Conservation (phyloP, 495 filamentous ascomycete species). For the Neurospora sp. region DNA sequence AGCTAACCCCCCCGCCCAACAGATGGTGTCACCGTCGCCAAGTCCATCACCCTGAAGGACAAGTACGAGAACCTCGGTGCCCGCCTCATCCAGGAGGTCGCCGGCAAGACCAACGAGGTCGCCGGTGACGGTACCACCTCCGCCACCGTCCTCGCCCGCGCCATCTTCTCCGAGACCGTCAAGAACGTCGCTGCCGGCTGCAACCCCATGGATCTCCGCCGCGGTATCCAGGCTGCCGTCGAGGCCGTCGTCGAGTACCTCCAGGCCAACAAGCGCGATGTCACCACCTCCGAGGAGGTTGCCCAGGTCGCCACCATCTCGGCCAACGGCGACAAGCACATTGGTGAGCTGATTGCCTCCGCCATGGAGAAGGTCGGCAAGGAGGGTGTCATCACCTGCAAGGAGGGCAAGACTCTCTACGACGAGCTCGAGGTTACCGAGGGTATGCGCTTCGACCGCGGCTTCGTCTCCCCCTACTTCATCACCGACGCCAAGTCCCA, state of each 20-base stretch:
- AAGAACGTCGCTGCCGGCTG: conserved; percentile 99
- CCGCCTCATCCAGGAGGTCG: conserved; percentile 91
- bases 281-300: conserved; percentile 94
- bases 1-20: conserved; percentile 7
- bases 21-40: conserved; percentile 95
- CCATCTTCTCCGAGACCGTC: conserved; percentile 99
- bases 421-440: conserved; percentile 98
- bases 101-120: conserved; percentile 97
- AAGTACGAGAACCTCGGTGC: conserved; percentile 99
- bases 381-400: conserved; percentile 98
- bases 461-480: conserved; percentile 98
- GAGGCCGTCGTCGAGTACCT: conserved; percentile 90
- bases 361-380: conserved; percentile 99
- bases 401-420: conserved; percentile 97
- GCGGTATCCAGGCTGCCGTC: conserved; percentile 93
- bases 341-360: conserved; percentile 89
- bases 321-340: conserved; percentile 93
- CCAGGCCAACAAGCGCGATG: conserved; percentile 86
- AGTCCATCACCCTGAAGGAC: conserved; percentile 87
- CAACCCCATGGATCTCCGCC: conserved; percentile 98
- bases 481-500: conserved; percentile 97
- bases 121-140: conserved; percentile 98
- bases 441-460: conserved; percentile 99
- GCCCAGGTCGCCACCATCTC: conserved; percentile 97
- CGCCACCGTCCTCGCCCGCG: conserved; percentile 90